Conservation (phyloP, 352 stramenopile species). For the Peronospora destructor region DNA sequence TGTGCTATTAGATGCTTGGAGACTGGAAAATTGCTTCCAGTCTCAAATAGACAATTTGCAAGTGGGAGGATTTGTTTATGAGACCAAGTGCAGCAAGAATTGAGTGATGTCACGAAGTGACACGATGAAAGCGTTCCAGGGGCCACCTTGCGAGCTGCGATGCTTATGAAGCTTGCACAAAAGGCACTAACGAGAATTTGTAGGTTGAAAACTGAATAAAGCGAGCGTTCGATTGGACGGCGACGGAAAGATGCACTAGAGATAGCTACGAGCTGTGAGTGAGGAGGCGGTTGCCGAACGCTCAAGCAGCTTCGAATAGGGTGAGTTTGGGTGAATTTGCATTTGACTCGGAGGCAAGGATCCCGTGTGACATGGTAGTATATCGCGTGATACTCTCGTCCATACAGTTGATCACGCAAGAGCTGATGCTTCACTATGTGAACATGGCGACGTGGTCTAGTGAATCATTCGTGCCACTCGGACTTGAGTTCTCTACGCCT, state of each 20-base stretch:
- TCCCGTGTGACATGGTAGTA: neutral
- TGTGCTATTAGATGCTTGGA: neutral
- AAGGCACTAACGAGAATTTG: slow-evolving; percentile 18
- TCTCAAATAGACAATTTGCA: slow-evolving; percentile 3
- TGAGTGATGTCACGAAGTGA: slow-evolving; percentile 10
- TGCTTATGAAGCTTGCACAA: too few relatives aligned
- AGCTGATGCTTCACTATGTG: slow-evolving; percentile 46
- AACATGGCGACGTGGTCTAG: slow-evolving; percentile 76
- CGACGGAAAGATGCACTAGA: slow-evolving; percentile 12
- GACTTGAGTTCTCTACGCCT: slow-evolving; percentile 49
- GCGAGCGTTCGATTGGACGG: neutral
- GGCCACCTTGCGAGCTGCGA: too few relatives aligned
- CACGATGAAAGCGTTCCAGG: slow-evolving; percentile 10
- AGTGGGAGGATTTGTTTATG: neutral
- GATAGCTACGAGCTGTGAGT: slow-evolving; percentile 44
- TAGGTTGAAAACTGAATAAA: slow-evolving; percentile 22
- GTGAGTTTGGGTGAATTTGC: slow-evolving; percentile 49
- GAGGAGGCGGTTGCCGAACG: slow-evolving; percentile 60
- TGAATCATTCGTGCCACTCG: slow-evolving; percentile 75
- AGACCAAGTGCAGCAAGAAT: neutral
- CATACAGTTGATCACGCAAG: too few relatives aligned
- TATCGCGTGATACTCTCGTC: too few relatives aligned
- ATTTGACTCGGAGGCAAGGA: neutral
- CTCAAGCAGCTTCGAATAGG: too few relatives aligned
- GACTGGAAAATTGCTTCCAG: neutral